Base-by-base conservation (phyloP, 2,329 filamentous ascomycete genomes). In the Berkeleyomyces basicola region DNA sequence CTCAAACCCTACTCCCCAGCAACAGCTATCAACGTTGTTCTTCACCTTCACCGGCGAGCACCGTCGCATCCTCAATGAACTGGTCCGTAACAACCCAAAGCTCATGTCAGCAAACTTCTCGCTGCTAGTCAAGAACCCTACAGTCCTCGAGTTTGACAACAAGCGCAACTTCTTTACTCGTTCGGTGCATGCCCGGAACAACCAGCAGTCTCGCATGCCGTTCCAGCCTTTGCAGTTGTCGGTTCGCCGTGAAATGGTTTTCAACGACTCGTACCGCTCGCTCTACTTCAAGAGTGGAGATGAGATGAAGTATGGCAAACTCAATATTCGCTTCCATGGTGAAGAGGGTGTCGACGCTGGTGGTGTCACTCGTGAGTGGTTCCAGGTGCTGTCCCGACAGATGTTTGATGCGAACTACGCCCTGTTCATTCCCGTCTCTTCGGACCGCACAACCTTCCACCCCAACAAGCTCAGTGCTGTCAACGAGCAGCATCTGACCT, bases 401-500 rank as follows among this genome's bases (percentile, higher is more conserved):
- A 99, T 99, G 93, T 99, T 99, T 75, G 93, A 99, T 73, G 88
- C 93, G 58, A 93, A 96, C 75, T 99, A 97, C 71, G 93, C 90
- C 59, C 79, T 99, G 46, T 99, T 97, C 76, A 93, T 88, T 59
- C 93, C 93, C 1, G 95, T 99, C 36, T 96, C 93, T 33, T 95
- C 93, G 36, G 93, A 99, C 71, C 87, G 92, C 62, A 99, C 95
- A 0, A 99, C 93, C 0, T 99, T 99, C 85, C 93, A 99, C 73
- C 93, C 95, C 14, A 99, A 96, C 74, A 90, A 90, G 71, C 82
- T 95, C 66, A 97, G 92, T 74, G 85, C 85, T 53, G 86, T 97
- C 80, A 99, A 99, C 71, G 86, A 88, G 42, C 92, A 99, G 74
- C 95, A 99, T 77, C 75, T 97, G 65, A 84, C 90, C 78, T 99